Conservation (phyloP, 2,329 filamentous ascomycete species). For the Aspergillaceae sp. region DNA sequence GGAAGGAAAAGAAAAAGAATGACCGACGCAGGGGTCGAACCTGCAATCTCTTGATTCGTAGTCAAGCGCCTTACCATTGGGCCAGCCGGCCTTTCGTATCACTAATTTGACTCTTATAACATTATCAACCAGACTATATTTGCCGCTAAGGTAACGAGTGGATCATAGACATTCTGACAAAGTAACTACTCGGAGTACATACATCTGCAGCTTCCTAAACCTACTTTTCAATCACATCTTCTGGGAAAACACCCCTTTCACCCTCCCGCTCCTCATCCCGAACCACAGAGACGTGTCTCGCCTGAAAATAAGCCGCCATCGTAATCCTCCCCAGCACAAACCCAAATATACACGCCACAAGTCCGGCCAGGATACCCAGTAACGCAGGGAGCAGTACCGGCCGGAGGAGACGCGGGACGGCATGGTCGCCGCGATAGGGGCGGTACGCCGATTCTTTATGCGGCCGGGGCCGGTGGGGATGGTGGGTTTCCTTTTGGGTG, state of each 20-base stretch:
- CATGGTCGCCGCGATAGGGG: no score
- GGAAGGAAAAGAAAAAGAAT: constrained; percentile 13
- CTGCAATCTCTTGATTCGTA: constrained; percentile 46
- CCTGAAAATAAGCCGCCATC: constrained; percentile 9
- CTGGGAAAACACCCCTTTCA: constrained; percentile 5
- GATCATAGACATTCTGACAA: no score
- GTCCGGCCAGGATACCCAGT: constrained; percentile 28
- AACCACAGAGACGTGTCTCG: not conserved
- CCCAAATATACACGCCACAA: constrained; percentile 30
- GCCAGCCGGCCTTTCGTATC: constrained; percentile 25
- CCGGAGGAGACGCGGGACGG: constrained; percentile 20
- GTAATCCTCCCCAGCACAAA: constrained; percentile 25
- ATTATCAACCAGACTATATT: no score
- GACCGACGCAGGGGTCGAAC: constrained; percentile 38
- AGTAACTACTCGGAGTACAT: no score
- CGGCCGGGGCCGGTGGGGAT: no score
- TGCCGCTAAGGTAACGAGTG: no score
- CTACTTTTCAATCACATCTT: no score
- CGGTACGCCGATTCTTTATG: no score
- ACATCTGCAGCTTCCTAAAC: no score
- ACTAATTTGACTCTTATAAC: no score
- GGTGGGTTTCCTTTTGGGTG: not conserved
- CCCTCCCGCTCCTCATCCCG: not conserved
- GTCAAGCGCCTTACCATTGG: constrained; percentile 46
- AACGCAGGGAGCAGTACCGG: constrained; percentile 33